phyloP scores from a whole-genome alignment of 1,284 basidiomycete species.

The Calocybe gambosa region DNA sequence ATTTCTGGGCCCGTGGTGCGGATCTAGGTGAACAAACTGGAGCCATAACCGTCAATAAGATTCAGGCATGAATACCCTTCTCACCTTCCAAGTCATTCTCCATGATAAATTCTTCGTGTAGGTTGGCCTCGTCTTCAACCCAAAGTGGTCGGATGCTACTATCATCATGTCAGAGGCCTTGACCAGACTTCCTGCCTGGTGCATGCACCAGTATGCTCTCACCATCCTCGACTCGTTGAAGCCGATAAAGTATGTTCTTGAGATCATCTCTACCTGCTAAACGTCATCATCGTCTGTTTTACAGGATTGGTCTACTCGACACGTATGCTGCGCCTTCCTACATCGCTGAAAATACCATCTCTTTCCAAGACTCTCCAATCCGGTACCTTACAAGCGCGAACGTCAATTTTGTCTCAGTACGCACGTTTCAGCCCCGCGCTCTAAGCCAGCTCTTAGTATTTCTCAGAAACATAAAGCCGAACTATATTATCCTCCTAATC shows the following conservation, averaged over 20 bases:
- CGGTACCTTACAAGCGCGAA: slow-evolving; percentile 44
- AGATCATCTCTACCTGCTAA: no score
- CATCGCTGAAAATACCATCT: slow-evolving; percentile 32
- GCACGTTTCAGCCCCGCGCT: slow-evolving; percentile 5
- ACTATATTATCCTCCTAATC: slow-evolving; percentile 50
- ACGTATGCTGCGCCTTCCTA: slow-evolving; percentile 47
- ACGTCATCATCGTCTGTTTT: not conserved
- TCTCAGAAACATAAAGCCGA: slow-evolving; percentile 22
- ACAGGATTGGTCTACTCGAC: slow-evolving; percentile 48
- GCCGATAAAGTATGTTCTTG: slow-evolving; percentile 37
- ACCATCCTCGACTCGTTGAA: slow-evolving; percentile 36
- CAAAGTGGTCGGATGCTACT: slow-evolving; percentile 39
- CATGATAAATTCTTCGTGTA: slow-evolving; percentile 17
- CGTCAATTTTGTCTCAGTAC: slow-evolving; percentile 21
- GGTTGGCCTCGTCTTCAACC: slow-evolving; percentile 48
- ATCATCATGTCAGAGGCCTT: slow-evolving; percentile 51
- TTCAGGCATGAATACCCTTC: slow-evolving; percentile 32
- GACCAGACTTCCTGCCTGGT: slow-evolving; percentile 42
- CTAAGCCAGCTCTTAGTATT: not conserved
- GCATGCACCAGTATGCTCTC: slow-evolving; percentile 45
- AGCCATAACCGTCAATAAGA: slow-evolving; percentile 37
- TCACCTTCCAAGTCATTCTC: not conserved
- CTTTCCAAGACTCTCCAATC: slow-evolving; percentile 40
- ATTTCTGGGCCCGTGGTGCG: slow-evolving; percentile 45
- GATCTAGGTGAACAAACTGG: slow-evolving; percentile 47